phyloP scores from a whole-genome alignment of 805 yeast species.

The Yarrowia sp. region DNA sequence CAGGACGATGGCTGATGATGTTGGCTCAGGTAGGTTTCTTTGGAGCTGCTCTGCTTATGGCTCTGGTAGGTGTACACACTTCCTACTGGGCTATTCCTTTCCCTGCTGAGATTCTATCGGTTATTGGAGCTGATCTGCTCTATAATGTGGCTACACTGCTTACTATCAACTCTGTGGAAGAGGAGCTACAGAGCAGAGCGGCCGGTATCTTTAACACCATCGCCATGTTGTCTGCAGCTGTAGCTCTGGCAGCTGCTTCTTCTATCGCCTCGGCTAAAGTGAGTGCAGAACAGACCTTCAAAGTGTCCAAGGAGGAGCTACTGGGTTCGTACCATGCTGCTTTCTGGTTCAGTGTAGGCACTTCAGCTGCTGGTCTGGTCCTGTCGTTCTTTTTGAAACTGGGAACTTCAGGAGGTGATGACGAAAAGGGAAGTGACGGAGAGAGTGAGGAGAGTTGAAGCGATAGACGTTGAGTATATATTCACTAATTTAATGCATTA shows the following conservation, averaged over 20 bases:
- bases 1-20: conserved; percentile 43
- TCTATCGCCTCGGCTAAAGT: conserved; percentile 38
- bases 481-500: no score
- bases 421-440: background rate
- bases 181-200: conserved; percentile 46
- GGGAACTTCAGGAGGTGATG: conserved; percentile 34
- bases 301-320: conserved; percentile 17
- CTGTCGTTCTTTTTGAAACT: conserved; percentile 40
- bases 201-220: conserved; percentile 51
- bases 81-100: conserved; percentile 49
- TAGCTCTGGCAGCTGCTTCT: conserved; percentile 46
- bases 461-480: background rate
- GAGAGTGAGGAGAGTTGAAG: background rate
- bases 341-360: conserved; percentile 44
- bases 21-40: conserved; percentile 42
- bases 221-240: conserved; percentile 44
- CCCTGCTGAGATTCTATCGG: conserved; percentile 45
- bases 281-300: conserved; percentile 27
- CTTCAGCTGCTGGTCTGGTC: conserved; percentile 38
- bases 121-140: conserved; percentile 49
- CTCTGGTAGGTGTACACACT: conserved; percentile 41
- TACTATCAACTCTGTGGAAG: conserved; percentile 44
- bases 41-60: conserved; percentile 45
- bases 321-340: conserved; percentile 35
- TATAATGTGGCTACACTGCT: conserved; percentile 49